These are phyloP conservation scores for Colletotrichum spaethianum DNA, from an alignment of 2,329 filamentous ascomycete species.

Conservation along the genomic window DNA sequence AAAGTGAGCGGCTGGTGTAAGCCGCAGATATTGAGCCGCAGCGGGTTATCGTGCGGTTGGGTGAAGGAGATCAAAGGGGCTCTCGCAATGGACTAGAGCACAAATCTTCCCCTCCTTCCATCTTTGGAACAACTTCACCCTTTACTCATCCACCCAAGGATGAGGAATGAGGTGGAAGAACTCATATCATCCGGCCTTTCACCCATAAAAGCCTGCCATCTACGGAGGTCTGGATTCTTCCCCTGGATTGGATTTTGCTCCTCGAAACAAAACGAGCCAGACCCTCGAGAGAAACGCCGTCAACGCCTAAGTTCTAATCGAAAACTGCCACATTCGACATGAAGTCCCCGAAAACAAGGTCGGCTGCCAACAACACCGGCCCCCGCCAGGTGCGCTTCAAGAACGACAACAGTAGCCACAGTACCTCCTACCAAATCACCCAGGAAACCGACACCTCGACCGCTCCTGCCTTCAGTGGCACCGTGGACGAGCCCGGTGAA, in stretches of 20 bases:
- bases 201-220: no score
- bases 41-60: not conserved
- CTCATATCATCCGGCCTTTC: not conserved
- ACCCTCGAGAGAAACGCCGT: not conserved
- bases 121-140: not conserved
- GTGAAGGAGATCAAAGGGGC: conserved; percentile 3
- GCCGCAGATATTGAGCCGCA: not conserved
- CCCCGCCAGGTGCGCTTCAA: conserved; percentile 35
- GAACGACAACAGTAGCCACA: not conserved
- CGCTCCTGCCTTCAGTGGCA: conserved; percentile 22
- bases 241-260: not conserved
- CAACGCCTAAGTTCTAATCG: not conserved
- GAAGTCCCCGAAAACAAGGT: conserved; percentile 36
- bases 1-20: not conserved
- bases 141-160: not conserved
- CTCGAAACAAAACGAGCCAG: not conserved
- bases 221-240: not conserved
- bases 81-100: not conserved
- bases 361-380: conserved; percentile 32
- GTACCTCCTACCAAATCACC: conserved; percentile 19
- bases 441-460: conserved; percentile 20
- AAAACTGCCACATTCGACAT: conserved; percentile 16
- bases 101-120: not conserved
- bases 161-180: not conserved
- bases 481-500: conserved; percentile 3